phyloP scores from a whole-genome alignment of 2,329 filamentous ascomycete species.

The Zymoseptoria passerinii region DNA sequence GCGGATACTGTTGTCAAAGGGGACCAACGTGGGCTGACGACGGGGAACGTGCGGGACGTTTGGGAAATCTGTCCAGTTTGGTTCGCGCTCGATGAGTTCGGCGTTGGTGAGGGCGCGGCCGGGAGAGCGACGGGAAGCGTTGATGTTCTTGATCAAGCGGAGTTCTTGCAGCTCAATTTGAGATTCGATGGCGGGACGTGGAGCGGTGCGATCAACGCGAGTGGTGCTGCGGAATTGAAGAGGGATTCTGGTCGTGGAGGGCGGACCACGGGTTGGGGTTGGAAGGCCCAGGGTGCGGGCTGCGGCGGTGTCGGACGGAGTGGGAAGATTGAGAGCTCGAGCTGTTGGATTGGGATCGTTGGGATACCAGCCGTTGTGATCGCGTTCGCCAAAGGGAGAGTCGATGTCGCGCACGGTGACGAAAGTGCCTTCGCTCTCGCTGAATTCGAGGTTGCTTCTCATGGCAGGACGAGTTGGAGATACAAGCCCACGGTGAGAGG shows the following conservation, averaged over 20 bases:
- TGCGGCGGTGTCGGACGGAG: neutral
- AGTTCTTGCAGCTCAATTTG: conserved; percentile 2
- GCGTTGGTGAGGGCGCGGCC: neutral
- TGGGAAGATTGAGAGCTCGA: neutral
- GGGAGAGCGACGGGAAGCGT: neutral
- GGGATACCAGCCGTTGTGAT: neutral
- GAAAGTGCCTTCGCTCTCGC: conserved; percentile 1
- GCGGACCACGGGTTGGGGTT: neutral
- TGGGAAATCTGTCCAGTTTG: neutral
- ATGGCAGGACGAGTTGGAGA: neutral
- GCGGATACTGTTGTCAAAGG: neutral
- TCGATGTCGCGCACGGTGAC: neutral
- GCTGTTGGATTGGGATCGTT: neutral
- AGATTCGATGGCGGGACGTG: neutral
- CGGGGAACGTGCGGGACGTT: neutral
- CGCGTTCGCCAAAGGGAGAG: neutral
- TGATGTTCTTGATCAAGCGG: conserved; percentile 5
- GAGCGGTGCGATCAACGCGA: neutral
- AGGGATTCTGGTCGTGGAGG: neutral
- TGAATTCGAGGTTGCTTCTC: neutral
- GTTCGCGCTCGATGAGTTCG: neutral
- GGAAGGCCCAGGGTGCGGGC: neutral
- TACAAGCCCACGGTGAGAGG: neutral
- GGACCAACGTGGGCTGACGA: neutral
- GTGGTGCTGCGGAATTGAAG: neutral